Base-by-base conservation (phyloP, 257 asterid species). In the Solanum microdontum region DNA sequence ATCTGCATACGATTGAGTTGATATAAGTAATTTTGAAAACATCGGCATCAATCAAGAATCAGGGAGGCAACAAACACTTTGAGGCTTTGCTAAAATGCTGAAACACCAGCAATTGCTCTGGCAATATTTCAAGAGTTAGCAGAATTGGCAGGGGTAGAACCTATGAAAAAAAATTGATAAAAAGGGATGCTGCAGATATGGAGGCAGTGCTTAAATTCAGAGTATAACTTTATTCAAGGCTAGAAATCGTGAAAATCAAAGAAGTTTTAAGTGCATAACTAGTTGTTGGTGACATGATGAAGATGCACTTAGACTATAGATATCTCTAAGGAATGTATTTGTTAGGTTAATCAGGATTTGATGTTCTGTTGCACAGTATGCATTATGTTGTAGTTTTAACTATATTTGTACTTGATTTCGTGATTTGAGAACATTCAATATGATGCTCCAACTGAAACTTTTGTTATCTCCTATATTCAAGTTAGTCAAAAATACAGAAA, bases 41-140 rank as follows among this genome's bases (percentile, higher is more conserved):
- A 82, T 15, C 93, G 72, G 48, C 92, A 96, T 98, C 95, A 94
- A 94, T 83, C 91, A 72, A 90, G 87, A 87, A 88, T 95, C 64
- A 89, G 82, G 89, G 93, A 93, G 64, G 39, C 39, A 36, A 36
- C 8, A 36, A 36, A 36, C 39, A 6, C 37, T 6, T 60, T 96
- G 72, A 93, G 89, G 88, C 96, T 98, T n/a, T 89, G 40, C 73
- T 23, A 94, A 80, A 89, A 75, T 86, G 10, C 11, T 28, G 92
- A 91, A 74, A 90, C 88, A 64, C 90, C 95, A 28, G 36, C 91
- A 7, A 89, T 39, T 45, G 95, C 96, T 26, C n/a, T 86, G 33
- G 86, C 55, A 66, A 90, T 89, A 15, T 32, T 94, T 84, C 91
- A 91, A 66, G 96, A 95, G 89, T 87, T 89, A 17, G 94, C 93